Evolutionary conservation across 2,329 filamentous ascomycete species (phyloP).

Genomic region (Colletotrichum sp.): DNA sequence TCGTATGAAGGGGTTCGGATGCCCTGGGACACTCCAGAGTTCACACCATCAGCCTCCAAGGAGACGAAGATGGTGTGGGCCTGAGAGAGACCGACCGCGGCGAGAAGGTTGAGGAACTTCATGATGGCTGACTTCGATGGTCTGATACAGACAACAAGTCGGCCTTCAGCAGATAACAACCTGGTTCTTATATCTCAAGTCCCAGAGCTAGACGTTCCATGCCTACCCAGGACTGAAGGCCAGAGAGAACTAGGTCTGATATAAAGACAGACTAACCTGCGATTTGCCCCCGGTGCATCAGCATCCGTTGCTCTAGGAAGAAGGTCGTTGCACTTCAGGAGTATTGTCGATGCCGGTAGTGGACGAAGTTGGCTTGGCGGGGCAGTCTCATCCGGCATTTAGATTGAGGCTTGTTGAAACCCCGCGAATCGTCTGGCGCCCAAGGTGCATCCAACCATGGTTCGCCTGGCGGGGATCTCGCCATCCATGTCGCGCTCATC

Average conservation of each 20-base stretch:
- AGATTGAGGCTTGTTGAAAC: not conserved
- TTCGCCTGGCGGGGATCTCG: not conserved
- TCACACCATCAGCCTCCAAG: conserved; percentile 50
- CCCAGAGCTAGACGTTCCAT: not conserved
- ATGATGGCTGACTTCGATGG: not conserved
- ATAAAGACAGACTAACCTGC: not conserved
- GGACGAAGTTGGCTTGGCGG: not conserved
- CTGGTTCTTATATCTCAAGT: not conserved
- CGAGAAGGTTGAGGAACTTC: conserved; percentile 27
- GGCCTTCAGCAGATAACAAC: not conserved
- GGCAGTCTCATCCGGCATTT: not conserved
- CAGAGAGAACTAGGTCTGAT: not conserved
- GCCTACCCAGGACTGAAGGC: fast-evolving
- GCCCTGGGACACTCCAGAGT: conserved; percentile 49
- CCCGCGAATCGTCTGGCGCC: conserved; percentile 4
- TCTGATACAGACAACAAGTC: not conserved
- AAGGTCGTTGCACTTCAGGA: not conserved
- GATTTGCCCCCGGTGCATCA: not conserved
- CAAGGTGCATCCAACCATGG: not conserved
- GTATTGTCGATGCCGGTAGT: not conserved
- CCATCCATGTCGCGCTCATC: not conserved
- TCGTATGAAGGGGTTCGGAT: conserved; percentile 57
- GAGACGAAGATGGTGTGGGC: conserved; percentile 52
- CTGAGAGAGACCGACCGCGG: conserved; percentile 28
- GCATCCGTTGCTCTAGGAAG: not conserved